A percentile compares a stretch with the other conserved stretches of the same genome.
These are phyloP conservation scores for Coelastrella sp. DNA, from an alignment of 139 green algal genomes.

Conservation along the genomic window DNA sequence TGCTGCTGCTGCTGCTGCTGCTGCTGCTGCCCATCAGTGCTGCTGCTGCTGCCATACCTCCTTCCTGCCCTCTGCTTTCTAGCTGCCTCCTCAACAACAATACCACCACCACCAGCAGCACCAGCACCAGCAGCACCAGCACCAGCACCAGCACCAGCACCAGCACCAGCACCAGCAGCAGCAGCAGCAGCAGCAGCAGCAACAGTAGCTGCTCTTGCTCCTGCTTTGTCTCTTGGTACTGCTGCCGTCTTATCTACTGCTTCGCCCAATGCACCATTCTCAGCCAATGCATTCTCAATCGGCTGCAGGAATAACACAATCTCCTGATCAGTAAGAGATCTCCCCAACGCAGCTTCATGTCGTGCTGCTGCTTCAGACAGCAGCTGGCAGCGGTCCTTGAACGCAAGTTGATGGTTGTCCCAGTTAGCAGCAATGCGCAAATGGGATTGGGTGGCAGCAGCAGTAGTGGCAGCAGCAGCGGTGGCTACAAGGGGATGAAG, in stretches of 20 bases:
- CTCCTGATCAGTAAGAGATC: neutral
- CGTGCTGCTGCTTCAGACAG: neutral
- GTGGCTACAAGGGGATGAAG: too few relatives aligned
- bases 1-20: neutral
- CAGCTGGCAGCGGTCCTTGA: neutral
- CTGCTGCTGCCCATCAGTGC: neutral
- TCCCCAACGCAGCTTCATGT: neutral
- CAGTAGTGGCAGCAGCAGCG: neutral
- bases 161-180: too few relatives aligned
- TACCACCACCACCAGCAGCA: too few relatives aligned
- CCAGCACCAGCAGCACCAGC: too few relatives aligned
- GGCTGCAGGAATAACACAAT: neutral
- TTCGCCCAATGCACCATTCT: neutral
- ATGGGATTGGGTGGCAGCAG: neutral
- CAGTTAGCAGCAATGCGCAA: neutral
- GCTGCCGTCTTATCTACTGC: neutral
- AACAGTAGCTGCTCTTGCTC: neutral
- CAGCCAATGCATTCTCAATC: neutral
- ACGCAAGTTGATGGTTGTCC: neutral
- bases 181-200: too few relatives aligned
- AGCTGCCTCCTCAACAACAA: neutral
- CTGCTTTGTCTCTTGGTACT: neutral
- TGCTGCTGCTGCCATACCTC: neutral
- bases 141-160: too few relatives aligned
- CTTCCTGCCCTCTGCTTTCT: neutral